These are phyloP conservation scores for Excoecaria cochinchinensis DNA, from an alignment of 345 rosid genomes.

Conservation along the genomic window DNA sequence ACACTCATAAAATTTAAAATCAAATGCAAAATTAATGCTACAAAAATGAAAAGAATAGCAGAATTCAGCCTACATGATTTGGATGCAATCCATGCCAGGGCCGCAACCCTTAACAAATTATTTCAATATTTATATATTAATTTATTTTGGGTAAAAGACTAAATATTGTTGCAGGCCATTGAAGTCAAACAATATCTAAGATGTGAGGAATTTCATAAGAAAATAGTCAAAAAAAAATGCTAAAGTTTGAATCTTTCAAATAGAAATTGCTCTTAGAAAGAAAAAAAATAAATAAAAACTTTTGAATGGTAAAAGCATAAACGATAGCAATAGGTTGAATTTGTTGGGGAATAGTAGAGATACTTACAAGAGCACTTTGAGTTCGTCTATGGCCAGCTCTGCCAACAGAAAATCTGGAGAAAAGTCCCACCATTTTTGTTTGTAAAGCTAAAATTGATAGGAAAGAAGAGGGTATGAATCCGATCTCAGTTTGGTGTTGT, in stretches of 20 bases:
- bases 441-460: background rate
- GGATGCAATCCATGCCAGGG: background rate
- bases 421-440: constrained; percentile 73
- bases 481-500: constrained; percentile 14
- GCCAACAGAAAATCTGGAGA: constrained; percentile 78
- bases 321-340: background rate
- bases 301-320: background rate
- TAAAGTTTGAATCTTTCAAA: no score
- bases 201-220: background rate
- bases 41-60: background rate
- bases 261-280: no score
- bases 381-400: constrained; percentile 72
- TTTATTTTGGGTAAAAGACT: background rate
- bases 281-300: no score
- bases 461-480: constrained; percentile 17
- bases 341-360: background rate
- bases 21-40: background rate
- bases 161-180: background rate
- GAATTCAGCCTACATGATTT: background rate
- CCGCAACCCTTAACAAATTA: background rate
- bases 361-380: constrained; percentile 79
- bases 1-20: background rate
- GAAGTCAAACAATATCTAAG: background rate
- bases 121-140: background rate
- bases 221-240: background rate